A percentile compares a stretch with the other conserved stretches of the same genome.
These are phyloP conservation scores for Solanum pimpinellifolium DNA, from an alignment of 257 asterid species.

Conservation along the genomic window DNA sequence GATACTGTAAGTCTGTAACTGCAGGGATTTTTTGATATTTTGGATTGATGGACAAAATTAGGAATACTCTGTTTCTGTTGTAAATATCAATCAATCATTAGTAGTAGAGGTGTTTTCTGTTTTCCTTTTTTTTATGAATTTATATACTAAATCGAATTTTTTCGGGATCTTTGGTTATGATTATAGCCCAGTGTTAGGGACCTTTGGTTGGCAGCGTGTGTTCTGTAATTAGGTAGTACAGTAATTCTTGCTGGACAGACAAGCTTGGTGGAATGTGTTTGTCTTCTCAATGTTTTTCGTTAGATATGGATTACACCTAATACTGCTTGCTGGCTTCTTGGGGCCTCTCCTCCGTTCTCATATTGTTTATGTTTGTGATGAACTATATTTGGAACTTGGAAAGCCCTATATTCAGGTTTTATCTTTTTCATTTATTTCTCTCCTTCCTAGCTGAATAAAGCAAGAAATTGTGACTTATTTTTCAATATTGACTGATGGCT, in stretches of 20 bases:
- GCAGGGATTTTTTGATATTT: background rate
- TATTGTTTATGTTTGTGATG: background rate
- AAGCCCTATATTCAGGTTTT: background rate
- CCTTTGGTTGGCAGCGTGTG: background rate
- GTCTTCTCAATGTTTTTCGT: background rate
- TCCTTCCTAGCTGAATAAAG: background rate
- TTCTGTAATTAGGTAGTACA: background rate
- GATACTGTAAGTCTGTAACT: background rate
- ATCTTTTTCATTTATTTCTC: background rate
- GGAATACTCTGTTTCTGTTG: background rate
- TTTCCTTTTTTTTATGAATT: background rate
- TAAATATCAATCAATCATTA: background rate
- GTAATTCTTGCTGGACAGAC: background rate
- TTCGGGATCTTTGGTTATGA: background rate
- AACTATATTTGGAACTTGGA: background rate
- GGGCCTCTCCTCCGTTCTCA: background rate
- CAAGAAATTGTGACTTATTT: background rate
- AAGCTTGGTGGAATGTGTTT: background rate
- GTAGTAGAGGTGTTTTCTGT: background rate
- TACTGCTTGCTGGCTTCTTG: background rate
- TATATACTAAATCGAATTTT: background rate
- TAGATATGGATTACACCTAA: background rate
- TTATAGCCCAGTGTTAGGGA: background rate
- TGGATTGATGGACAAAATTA: background rate
- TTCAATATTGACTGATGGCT: background rate